A percentile compares a stretch with the other conserved stretches of the same genome.
These are phyloP conservation scores for Symbiodinium natans DNA, from an alignment of 73 alveolate genomes.

Conservation along the genomic window DNA sequence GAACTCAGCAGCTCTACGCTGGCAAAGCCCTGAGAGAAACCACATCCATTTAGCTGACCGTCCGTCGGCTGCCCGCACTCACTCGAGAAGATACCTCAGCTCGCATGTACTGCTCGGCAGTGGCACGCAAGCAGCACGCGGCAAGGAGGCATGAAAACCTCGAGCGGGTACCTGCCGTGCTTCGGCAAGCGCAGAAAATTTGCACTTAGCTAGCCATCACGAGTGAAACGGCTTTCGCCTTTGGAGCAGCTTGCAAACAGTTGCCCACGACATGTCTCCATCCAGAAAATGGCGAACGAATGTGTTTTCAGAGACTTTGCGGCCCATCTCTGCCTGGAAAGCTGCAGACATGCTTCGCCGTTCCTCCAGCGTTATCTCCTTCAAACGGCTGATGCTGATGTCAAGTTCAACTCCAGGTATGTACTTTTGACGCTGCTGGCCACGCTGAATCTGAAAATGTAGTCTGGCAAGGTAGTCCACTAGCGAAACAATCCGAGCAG, in stretches of 20 bases:
- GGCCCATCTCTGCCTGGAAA: not conserved
- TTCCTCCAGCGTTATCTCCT: not conserved
- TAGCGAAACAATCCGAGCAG: not conserved
- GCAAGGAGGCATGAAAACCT: not conserved
- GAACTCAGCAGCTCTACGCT: too few species aligned
- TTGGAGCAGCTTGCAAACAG: not conserved
- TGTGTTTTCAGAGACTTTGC: constrained; percentile 18
- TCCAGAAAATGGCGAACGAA: constrained; percentile 53
- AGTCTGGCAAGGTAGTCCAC: not conserved
- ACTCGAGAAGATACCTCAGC: not conserved
- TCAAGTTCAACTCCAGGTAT: constrained; percentile 7
- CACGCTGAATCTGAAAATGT: constrained; percentile 37
- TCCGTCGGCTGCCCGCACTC: too few species aligned
- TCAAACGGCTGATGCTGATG: not conserved
- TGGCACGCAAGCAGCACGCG: not conserved
- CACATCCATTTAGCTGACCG: too few species aligned
- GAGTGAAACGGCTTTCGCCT: not conserved
- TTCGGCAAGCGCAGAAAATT: not conserved
- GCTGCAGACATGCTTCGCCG: not conserved
- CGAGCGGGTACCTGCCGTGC: not conserved
- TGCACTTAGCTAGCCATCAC: not conserved
- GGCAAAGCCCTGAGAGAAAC: too few species aligned
- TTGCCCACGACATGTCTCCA: constrained; percentile 44
- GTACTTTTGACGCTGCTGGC: constrained; percentile 16
- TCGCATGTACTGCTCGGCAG: not conserved